Evolutionary conservation across 2,329 filamentous ascomycete genomes (phyloP).

Genomic region (Paracoccidioides brasiliensis): DNA sequence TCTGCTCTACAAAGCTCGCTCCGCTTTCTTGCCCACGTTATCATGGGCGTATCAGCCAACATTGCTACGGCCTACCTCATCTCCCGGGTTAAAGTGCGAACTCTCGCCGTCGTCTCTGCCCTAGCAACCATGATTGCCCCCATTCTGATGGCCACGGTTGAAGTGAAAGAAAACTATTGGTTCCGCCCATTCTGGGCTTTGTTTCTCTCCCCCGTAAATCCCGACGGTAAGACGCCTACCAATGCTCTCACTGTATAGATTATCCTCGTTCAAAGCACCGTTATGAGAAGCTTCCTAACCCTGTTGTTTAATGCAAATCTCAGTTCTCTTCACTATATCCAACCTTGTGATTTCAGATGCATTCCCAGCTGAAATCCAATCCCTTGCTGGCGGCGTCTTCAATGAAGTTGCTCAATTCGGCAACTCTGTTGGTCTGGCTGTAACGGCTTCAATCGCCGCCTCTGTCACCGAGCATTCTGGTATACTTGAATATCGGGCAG

Average conservation of each 20-base stretch:
- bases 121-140: slow-evolving; percentile 9
- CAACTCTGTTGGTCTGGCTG: background rate
- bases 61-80: background rate
- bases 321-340: background rate
- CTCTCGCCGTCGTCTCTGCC: slow-evolving; percentile 8
- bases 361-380: background rate
- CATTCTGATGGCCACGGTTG: slow-evolving; percentile 9
- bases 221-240: slow-evolving; percentile 6
- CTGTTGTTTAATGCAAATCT: background rate
- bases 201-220: slow-evolving; percentile 9
- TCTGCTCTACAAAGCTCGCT: background rate
- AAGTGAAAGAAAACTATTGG: slow-evolving; percentile 8
- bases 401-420: background rate
- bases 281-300: background rate
- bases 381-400: background rate
- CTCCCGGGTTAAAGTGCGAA: slow-evolving; percentile 8
- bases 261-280: background rate
- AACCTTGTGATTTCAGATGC: background rate
- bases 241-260: background rate
- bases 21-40: background rate
- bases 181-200: slow-evolving; percentile 6
- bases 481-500: background rate
- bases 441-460: background rate
- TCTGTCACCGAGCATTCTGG: background rate
- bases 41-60: background rate